phyloP scores from a whole-genome alignment of 2,329 filamentous ascomycete species.

The Simplicillium aogashimaense region DNA sequence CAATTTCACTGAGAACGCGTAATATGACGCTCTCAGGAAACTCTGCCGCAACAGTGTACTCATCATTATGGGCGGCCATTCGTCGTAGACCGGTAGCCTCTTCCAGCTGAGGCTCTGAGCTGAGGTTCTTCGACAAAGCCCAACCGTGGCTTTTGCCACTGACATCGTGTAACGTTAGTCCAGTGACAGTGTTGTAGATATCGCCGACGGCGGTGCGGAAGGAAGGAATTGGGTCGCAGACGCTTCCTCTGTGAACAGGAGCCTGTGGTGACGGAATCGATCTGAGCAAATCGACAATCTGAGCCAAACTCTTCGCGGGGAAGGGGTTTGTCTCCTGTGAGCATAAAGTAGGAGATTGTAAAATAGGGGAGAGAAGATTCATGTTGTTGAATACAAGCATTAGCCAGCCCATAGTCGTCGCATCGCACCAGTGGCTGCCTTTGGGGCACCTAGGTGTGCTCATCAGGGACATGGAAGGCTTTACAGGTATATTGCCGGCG shows the following conservation, averaged over 20 bases:
- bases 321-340: neutral
- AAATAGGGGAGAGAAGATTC: constrained; percentile 29
- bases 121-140: constrained; percentile 32
- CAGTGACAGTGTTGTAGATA: constrained; percentile 39
- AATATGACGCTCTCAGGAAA: constrained; percentile 27
- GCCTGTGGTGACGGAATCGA: constrained; percentile 32
- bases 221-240: constrained; percentile 38
- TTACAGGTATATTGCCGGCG: constrained; percentile 7
- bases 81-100: constrained; percentile 16
- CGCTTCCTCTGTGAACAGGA: constrained; percentile 26
- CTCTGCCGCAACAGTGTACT: constrained; percentile 20
- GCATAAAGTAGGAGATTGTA: constrained; percentile 18
- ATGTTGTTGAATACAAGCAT: constrained; percentile 41
- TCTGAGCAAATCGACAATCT: neutral
- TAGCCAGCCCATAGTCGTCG: constrained; percentile 42
- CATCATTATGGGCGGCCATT: constrained; percentile 21
- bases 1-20: constrained; percentile 28
- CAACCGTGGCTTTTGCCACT: constrained; percentile 38
- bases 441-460: constrained; percentile 36
- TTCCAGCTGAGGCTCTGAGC: constrained; percentile 23
- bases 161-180: constrained; percentile 38
- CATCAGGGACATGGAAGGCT: constrained; percentile 19
- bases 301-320: neutral
- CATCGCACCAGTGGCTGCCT: constrained; percentile 39
- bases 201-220: constrained; percentile 38